Percentiles rank a stretch among this genome's conserved stretches.
phyloP scores from a whole-genome alignment of 768 basidiomycete species.

The Russula foetens region DNA sequence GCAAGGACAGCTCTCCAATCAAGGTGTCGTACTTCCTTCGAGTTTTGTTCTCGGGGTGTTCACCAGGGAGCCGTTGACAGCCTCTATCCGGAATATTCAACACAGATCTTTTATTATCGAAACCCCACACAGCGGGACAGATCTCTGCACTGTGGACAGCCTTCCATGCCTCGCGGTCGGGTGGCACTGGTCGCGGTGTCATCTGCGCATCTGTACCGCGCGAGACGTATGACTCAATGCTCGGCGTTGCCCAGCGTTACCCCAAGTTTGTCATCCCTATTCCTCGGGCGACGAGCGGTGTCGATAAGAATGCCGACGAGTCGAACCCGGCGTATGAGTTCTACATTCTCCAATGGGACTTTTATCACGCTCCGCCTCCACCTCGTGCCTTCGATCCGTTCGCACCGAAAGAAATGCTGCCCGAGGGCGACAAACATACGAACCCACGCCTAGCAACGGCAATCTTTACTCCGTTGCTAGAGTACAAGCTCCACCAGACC shows the following conservation, averaged over 20 bases:
- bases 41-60: neutral
- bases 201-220: constrained; percentile 78
- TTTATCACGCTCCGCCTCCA: constrained; percentile 61
- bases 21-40: constrained; percentile 35
- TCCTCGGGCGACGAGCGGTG: constrained; percentile 38
- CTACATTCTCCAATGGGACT: constrained; percentile 85
- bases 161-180: constrained; percentile 77
- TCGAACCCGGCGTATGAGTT: constrained; percentile 55
- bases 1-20: constrained; percentile 62
- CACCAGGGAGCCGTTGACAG: constrained; percentile 33
- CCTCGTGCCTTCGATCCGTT: constrained; percentile 41
- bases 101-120: constrained; percentile 53
- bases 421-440: constrained; percentile 21
- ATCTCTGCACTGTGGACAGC: constrained; percentile 82
- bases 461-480: constrained; percentile 87
- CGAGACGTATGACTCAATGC: constrained; percentile 66
- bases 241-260: constrained; percentile 51
- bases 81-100: constrained; percentile 79
- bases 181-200: constrained; percentile 74
- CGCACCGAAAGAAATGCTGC: constrained; percentile 29
- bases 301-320: constrained; percentile 31
- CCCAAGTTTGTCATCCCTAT: constrained; percentile 80
- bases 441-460: constrained; percentile 63
- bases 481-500: constrained; percentile 78
- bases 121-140: constrained; percentile 63